Evolutionary conservation across 2,329 filamentous ascomycete genomes (phyloP).

Genomic region (Paramyrothecium roridum): DNA sequence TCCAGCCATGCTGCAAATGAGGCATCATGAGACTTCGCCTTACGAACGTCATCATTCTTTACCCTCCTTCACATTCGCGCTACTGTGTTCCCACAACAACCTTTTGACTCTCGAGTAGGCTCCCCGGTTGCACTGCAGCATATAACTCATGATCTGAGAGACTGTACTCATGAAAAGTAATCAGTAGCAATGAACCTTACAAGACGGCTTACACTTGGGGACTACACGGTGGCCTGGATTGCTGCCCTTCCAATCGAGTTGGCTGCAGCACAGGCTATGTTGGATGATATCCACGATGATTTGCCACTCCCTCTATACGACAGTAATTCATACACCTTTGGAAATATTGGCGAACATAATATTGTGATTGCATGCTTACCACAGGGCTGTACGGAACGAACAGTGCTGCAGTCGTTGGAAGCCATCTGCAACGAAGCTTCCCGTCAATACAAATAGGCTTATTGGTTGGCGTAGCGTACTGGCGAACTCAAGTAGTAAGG

Average conservation of each 20-base stretch:
- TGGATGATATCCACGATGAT: neutral
- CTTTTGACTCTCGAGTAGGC: no score
- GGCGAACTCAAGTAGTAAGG: no score
- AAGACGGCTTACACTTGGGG: neutral
- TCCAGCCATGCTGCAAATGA: no score
- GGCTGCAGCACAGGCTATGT: neutral
- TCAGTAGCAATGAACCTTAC: no score
- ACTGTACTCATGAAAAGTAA: no score
- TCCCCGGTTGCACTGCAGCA: no score
- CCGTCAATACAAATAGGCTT: constrained; percentile 4
- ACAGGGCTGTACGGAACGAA: constrained; percentile 10
- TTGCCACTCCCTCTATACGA: neutral
- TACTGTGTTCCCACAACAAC: no score
- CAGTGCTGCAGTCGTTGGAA: constrained; percentile 4
- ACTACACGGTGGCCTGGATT: neutral
- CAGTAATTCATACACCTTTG: constrained; percentile 9
- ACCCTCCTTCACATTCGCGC: no score
- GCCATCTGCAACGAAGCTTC: constrained; percentile 9
- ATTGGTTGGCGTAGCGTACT: constrained; percentile 3
- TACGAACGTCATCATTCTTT: no score
- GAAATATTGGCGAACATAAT: constrained; percentile 6
- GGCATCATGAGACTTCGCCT: no score
- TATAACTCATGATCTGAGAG: no score
- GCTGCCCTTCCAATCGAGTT: neutral
- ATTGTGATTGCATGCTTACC: constrained; percentile 12